Evolutionary conservation across 1,284 basidiomycete species (phyloP).

Genomic region (Cryptococcus maquisensis): DNA sequence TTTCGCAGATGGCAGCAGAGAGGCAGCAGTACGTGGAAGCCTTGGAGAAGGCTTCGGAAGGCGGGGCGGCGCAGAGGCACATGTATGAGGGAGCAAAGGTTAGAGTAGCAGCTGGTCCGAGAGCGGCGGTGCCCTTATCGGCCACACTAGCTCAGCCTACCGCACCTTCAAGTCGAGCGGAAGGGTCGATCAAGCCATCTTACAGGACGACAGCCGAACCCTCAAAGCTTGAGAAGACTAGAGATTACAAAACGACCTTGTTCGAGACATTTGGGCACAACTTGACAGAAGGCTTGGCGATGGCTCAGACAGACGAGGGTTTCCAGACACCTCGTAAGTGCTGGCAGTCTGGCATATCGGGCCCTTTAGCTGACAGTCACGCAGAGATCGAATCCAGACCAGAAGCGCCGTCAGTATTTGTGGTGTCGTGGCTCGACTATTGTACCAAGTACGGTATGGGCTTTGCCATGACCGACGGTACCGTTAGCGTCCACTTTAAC

Average conservation of each 20-base stretch:
- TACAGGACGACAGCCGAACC: background rate
- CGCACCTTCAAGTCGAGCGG: background rate
- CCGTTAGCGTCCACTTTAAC: constrained; percentile 92
- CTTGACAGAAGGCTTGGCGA: constrained; percentile 65
- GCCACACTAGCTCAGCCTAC: constrained; percentile 20
- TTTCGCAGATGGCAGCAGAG: constrained; percentile 70
- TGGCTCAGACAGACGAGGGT: constrained; percentile 57
- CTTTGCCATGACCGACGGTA: constrained; percentile 90
- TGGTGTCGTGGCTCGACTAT: constrained; percentile 97
- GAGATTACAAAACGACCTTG: constrained; percentile 34
- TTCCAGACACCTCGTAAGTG: constrained; percentile 61
- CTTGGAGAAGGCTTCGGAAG: constrained; percentile 1
- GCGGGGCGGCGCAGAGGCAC: background rate
- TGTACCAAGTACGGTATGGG: constrained; percentile 99
- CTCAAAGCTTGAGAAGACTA: constrained; percentile 5
- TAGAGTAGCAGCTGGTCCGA: constrained; percentile 5
- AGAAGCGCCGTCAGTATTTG: constrained; percentile 75
- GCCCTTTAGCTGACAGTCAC: background rate
- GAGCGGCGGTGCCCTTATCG: constrained; percentile 14
- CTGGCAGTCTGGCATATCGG: too few species aligned
- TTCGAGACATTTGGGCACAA: constrained; percentile 57
- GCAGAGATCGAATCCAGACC: constrained; percentile 47
- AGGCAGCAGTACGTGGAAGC: constrained; percentile 9
- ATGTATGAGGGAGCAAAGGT: background rate
- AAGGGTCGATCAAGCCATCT: background rate